Evolutionary conservation across 179 eudicot species (phyloP).

Genomic region (Vitellaria paradoxa): DNA sequence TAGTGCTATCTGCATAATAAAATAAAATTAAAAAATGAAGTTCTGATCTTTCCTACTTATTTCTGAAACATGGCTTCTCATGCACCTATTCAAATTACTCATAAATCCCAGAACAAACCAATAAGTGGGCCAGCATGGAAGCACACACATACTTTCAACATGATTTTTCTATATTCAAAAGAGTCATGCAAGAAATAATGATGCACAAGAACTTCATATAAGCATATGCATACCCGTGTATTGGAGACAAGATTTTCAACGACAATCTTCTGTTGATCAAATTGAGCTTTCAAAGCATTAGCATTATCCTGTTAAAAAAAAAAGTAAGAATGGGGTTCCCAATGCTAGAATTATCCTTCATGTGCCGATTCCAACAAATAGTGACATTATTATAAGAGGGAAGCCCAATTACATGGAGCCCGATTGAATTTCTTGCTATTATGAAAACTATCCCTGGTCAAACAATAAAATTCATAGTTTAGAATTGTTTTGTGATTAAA

Average conservation of each 20-base stretch:
- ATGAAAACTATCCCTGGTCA: conserved; percentile 8
- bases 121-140: neutral
- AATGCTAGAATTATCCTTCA: conserved; percentile 47
- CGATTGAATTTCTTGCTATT: no score
- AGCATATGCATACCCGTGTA: conserved; percentile 59
- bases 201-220: neutral
- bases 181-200: neutral
- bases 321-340: conserved; percentile 57
- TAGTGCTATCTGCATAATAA: neutral
- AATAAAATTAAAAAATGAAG: neutral
- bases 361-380: no score
- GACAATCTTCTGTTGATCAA: conserved; percentile 85
- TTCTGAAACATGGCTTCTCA: neutral
- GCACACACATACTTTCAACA: neutral
- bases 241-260: conserved; percentile 94
- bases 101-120: neutral
- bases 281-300: conserved; percentile 77
- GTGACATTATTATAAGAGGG: no score
- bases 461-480: neutral
- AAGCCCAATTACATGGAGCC: no score
- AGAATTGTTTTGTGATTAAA: neutral
- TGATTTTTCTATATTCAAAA: neutral
- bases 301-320: conserved; percentile 89
- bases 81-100: neutral
- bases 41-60: neutral